Evolutionary conservation across 2,329 filamentous ascomycete genomes (phyloP).

Genomic region (Ophiocordyceps camponoti-floridani): DNA sequence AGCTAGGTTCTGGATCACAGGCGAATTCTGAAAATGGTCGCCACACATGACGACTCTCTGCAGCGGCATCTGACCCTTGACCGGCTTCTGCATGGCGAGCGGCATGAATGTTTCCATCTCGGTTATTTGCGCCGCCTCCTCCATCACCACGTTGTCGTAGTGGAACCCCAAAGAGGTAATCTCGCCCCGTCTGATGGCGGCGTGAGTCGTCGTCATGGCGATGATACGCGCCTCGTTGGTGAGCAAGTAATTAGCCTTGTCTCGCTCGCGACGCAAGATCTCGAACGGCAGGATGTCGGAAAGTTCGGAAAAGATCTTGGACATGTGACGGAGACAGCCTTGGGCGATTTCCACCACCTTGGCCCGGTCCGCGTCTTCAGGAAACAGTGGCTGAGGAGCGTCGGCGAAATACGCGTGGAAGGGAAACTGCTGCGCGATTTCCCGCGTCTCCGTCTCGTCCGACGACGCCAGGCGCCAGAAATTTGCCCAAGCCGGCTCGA

Average conservation of each 20-base stretch:
- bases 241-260: conserved; percentile 91
- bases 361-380: conserved; percentile 44
- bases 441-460: conserved; percentile 34
- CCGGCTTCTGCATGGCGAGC: conserved; percentile 72
- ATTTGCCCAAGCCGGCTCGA: conserved; percentile 74
- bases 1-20: conserved; percentile 83
- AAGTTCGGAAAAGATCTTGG: conserved; percentile 79
- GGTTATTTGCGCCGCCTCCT: conserved; percentile 94
- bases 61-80: conserved; percentile 53
- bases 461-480: conserved; percentile 46
- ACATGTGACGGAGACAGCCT: conserved; percentile 77
- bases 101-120: conserved; percentile 96
- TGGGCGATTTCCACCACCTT: conserved; percentile 56
- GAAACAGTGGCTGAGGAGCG: conserved; percentile 73
- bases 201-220: conserved; percentile 97
- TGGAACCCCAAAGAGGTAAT: conserved; percentile 87
- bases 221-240: conserved; percentile 94
- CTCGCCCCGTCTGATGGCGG: conserved; percentile 81
- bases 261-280: conserved; percentile 69
- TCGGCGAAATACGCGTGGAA: conserved; percentile 79
- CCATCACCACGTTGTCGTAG: conserved; percentile 96
- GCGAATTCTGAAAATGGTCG: conserved; percentile 93
- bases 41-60: conserved; percentile 85
- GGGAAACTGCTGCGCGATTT: conserved; percentile 61
- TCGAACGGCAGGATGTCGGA: conserved; percentile 92